Percentiles rank a stretch among this genome's conserved stretches.
These are phyloP conservation scores for Hymenotorrendiella dingleyae DNA, from an alignment of 2,329 filamentous ascomycete genomes.

Conservation along the genomic window DNA sequence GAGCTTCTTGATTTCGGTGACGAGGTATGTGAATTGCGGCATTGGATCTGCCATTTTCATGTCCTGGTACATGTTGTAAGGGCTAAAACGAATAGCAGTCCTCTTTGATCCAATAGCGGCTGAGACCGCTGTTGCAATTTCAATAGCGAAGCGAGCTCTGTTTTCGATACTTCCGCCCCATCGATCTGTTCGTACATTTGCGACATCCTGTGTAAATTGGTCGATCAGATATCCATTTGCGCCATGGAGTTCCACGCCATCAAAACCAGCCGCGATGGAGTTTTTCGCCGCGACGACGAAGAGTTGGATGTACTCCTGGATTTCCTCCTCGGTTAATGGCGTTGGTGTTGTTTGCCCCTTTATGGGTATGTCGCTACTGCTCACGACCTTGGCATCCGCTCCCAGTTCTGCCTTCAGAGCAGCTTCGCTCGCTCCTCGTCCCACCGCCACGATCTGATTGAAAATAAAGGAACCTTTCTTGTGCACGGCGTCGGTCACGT, in stretches of 20 bases:
- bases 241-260: slow-evolving; percentile 22
- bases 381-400: neutral
- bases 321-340: slow-evolving; percentile 4
- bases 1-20: slow-evolving; percentile 43
- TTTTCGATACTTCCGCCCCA: slow-evolving; percentile 47
- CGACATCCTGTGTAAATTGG: slow-evolving; percentile 26
- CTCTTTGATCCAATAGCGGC: slow-evolving; percentile 46
- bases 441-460: slow-evolving; percentile 56
- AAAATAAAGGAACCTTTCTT: slow-evolving; percentile 55
- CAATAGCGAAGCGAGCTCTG: slow-evolving; percentile 45
- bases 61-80: slow-evolving; percentile 55
- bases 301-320: slow-evolving; percentile 1
- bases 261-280: slow-evolving; percentile 20
- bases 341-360: neutral
- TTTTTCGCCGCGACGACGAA: slow-evolving; percentile 11
- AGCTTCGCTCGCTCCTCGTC: slow-evolving; percentile 34
- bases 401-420: neutral
- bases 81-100: slow-evolving; percentile 52
- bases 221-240: slow-evolving; percentile 22
- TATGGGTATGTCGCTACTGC: slow-evolving; percentile 2
- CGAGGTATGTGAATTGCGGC: slow-evolving; percentile 56
- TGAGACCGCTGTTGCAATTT: slow-evolving; percentile 45
- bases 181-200: slow-evolving; percentile 50
- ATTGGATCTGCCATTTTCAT: slow-evolving; percentile 59
- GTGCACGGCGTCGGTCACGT: slow-evolving; percentile 57